These are phyloP conservation scores for Capsicum baccatum DNA, from an alignment of 257 asterid species.

Conservation along the genomic window DNA sequence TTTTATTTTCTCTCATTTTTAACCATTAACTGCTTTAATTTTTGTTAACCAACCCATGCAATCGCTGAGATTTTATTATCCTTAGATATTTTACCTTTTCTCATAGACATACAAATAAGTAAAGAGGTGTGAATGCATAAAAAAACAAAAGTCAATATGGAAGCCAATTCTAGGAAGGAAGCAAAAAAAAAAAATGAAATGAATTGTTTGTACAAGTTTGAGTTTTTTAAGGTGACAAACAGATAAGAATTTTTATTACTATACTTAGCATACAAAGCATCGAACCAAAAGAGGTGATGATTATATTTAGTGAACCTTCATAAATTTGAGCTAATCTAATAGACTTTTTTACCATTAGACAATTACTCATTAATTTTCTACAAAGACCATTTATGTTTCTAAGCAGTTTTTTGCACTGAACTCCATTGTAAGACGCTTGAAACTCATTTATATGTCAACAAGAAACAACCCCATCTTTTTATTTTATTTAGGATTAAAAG, in stretches of 20 bases:
- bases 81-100: background rate
- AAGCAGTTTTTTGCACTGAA: background rate
- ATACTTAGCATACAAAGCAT: background rate
- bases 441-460: slow-evolving; percentile 3
- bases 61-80: background rate
- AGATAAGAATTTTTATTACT: background rate
- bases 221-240: slow-evolving; percentile 26
- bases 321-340: background rate
- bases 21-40: background rate
- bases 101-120: background rate
- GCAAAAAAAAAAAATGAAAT: background rate
- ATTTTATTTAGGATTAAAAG: background rate
- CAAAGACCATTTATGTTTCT: background rate
- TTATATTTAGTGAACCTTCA: slow-evolving; percentile 6
- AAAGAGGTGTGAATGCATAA: background rate
- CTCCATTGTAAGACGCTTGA: background rate
- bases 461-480: background rate
- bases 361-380: background rate
- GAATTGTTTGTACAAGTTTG: background rate
- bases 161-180: slow-evolving; percentile 14
- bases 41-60: background rate
- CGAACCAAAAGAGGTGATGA: background rate
- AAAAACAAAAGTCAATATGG: background rate
- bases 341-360: background rate
- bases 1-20: background rate